Base-by-base conservation (phyloP, 1,284 basidiomycete genomes). In the Neolentinus lepideus region DNA sequence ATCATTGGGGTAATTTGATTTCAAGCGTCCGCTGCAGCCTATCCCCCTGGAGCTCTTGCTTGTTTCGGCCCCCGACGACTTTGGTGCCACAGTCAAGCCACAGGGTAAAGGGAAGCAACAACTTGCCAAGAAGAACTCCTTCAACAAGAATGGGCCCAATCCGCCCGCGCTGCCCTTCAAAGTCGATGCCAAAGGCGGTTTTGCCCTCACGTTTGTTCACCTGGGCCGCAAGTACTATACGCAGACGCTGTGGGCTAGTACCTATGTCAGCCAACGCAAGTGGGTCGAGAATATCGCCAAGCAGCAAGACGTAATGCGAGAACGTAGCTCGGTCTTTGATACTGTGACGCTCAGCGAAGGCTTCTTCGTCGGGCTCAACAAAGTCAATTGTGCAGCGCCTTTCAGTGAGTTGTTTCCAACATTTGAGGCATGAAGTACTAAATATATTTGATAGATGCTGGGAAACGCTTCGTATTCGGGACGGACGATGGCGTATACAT, bases 401-500 rank as follows among this genome's bases (percentile, higher is more conserved):
- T 98, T 92, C 69, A 85, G 93, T 95, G 65, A 73, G 92, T 82
- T 53, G 57, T 29, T 25, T n/a, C 51, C 35, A 14, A 8, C 9
- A 27, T 24, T 16, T 53, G 38, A 22, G 2, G 9, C 31, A 25
- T 19, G 46, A n/a, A 21, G 27, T 21, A 25, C 54, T 47, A 31
- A 22, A 3, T 16, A 21, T 50, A 52, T 22, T 54, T 57, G 1
- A 22, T 66, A 94, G 94, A 84, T 67, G 84, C 85, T 61, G 96
- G 96, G 6, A 80, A 89, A 63, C 81, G 89, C 59, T 85, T 97
- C 64, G 94, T 95, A 22, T 99, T 97, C 69, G 97, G 97, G 22
- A 98, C 94, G 2, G 92, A 97, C 65, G 94, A 98, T 60, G 97
- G 97, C 27, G 90, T 99, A 31, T 99, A 98, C 69, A 81, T 99